These are phyloP conservation scores for Fusarium algeriense DNA, from an alignment of 2,329 filamentous ascomycete species.

Conservation along the genomic window DNA sequence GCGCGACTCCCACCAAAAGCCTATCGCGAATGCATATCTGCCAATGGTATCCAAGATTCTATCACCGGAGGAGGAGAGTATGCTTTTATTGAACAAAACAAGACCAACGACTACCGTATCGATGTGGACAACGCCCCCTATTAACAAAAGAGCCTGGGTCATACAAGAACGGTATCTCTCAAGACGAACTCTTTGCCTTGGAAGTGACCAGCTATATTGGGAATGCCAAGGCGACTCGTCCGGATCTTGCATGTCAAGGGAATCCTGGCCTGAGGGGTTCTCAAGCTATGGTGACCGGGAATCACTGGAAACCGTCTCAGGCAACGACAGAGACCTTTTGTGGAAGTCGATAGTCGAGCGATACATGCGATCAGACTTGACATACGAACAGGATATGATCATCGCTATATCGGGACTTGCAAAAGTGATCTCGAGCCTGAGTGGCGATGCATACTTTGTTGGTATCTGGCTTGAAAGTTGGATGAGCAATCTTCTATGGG, in stretches of 20 bases:
- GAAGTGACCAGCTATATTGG: neutral
- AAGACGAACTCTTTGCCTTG: neutral
- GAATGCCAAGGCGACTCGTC: neutral
- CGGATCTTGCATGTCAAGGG: neutral
- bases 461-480: neutral
- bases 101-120: accelerated
- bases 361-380: neutral
- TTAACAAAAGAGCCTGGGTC: neutral
- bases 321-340: neutral
- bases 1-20: neutral
- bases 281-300: neutral
- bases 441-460: neutral
- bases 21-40: too few relatives aligned
- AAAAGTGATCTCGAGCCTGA: neutral
- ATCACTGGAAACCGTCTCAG: neutral
- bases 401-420: neutral
- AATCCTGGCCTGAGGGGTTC: neutral
- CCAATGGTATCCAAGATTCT: neutral
- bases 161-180: neutral
- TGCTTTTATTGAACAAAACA: neutral
- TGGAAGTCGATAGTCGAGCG: neutral
- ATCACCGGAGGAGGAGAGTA: neutral
- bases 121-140: accelerated
- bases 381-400: neutral
- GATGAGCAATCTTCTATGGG: too few relatives aligned